Evolutionary conservation across 805 yeast species (phyloP), one percentile per base, ranked within the genome.

Genomic region (Saccharomycopsis olivae): DNA sequence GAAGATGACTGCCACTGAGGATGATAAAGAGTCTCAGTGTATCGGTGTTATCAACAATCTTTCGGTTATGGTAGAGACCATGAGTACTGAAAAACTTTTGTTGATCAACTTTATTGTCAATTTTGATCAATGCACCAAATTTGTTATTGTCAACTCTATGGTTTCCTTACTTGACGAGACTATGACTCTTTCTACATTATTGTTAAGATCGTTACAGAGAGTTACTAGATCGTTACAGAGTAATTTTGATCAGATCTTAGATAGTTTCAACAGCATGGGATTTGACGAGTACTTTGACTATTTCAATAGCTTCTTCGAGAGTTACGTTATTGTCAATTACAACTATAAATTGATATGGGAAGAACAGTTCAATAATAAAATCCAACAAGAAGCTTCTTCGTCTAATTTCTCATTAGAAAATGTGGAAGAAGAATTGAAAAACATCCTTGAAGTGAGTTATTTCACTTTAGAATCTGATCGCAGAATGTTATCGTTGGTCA

Each of bases 61-160:
- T 72, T 70, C 78, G 14, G 79, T 89, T 0, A 80, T 83, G 64
- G 65, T 78, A 5, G 62, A 77, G 48, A 72, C 85, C 1, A 79
- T 80, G 75, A 73, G 76, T 3, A 35, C 24, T n/a, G 40, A 40
- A 9, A 42, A 43, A 25, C 32, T 39, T 8, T 34, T 46, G 6
- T 17, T 43, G 25, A 38, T 65, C 5, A 65, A 66, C 40, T 59
- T 81, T 39, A 71, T 75, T 43, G 67, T 66, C 27, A 69, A 69
- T 4, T 68, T 80, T 46, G 54, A 65, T 11, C 82, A 85, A 1
- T 72, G 73, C 23, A 69, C 79, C 16, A 67, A 69, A 47, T 74
- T 69, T 56, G 75, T 79, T 3, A 59, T 82, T 18, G 60, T 61
- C 16, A 71, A 78, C 53, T 74, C 75, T 4, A 63, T 79, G 49